A percentile compares a stretch with the other conserved stretches of the same genome.
These are phyloP conservation scores for Aspergillus latus DNA, from an alignment of 2,329 filamentous ascomycete species.

Conservation along the genomic window DNA sequence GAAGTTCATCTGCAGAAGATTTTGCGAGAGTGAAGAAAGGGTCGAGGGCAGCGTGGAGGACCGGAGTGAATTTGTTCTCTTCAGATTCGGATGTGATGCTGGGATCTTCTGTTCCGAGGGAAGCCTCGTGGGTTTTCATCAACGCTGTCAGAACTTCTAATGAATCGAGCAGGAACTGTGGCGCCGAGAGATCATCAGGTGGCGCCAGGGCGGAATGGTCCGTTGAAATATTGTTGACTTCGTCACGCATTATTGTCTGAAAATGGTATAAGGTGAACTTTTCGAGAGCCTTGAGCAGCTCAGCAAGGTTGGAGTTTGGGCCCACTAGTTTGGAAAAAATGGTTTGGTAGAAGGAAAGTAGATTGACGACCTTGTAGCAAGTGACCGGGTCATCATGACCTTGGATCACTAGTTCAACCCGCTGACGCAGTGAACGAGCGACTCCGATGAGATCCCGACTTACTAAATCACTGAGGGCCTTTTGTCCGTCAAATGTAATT, in stretches of 20 bases:
- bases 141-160: conserved; percentile 75
- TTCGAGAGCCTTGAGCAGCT: conserved; percentile 67
- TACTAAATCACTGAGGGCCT: conserved; percentile 80
- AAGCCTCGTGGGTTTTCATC: conserved; percentile 84
- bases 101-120: conserved; percentile 52
- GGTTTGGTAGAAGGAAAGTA: conserved; percentile 82
- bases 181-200: conserved; percentile 71
- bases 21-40: conserved; percentile 71
- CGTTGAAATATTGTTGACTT: conserved; percentile 63
- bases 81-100: conserved; percentile 53
- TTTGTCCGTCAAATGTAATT: conserved; percentile 71
- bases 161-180: conserved; percentile 76
- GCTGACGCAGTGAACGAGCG: conserved; percentile 78
- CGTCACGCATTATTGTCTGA: conserved; percentile 74
- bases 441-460: conserved; percentile 82
- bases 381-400: conserved; percentile 86
- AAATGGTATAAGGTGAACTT: conserved; percentile 80
- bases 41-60: conserved; percentile 77
- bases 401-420: conserved; percentile 88
- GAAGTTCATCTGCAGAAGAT: conserved; percentile 51
- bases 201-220: conserved; percentile 70
- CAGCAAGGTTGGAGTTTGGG: conserved; percentile 65
- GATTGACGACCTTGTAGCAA: conserved; percentile 85
- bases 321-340: conserved; percentile 83
- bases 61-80: conserved; percentile 69